Conservation (phyloP, 257 asterid species). For the Plantago major region DNA sequence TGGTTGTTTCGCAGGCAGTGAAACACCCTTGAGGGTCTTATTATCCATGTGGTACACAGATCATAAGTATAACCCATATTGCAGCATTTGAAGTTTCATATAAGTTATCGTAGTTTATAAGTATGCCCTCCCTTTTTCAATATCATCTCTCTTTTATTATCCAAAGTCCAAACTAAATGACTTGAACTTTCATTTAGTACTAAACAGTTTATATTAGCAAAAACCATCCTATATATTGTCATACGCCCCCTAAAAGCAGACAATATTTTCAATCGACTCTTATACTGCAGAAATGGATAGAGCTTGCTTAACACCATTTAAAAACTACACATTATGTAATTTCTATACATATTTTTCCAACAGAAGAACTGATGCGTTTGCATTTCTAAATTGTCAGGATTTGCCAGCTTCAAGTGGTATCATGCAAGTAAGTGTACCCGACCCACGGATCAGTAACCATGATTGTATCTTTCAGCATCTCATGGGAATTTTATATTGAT, state of each 20-base stretch:
- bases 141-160: no score
- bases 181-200: no score
- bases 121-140: no score
- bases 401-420: constrained; percentile 86
- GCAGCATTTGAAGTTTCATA: no score
- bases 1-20: no score
- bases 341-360: constrained; percentile 18
- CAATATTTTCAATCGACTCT: neutral
- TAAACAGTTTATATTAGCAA: neutral
- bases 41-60: no score
- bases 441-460: constrained; percentile 10
- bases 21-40: no score
- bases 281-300: neutral
- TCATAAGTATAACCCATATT: no score
- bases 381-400: constrained; percentile 51
- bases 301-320: neutral
- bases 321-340: neutral
- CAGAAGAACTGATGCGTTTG: constrained; percentile 22
- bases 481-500: constrained; percentile 16
- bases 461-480: constrained; percentile 12
- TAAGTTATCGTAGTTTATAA: no score
- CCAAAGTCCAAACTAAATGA: neutral
- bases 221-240: neutral
- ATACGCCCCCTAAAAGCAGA: neutral
- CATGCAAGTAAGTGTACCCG: constrained; percentile 76